Base-by-base conservation (phyloP, 2,329 filamentous ascomycete genomes). In the Hirsutella minnesotensis region DNA sequence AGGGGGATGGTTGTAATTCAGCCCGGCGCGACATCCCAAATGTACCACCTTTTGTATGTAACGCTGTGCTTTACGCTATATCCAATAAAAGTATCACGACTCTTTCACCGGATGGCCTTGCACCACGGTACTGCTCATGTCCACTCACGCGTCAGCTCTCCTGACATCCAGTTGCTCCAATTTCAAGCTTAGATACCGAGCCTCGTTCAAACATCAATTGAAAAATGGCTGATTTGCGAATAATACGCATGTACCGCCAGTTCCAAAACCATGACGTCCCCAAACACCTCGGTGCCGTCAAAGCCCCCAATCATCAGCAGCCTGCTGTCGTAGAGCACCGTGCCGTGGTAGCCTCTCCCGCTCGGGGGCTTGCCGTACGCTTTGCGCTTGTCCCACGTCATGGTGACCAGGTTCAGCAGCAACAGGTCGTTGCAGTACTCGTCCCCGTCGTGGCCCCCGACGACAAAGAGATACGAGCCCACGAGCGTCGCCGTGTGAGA, bases 181-280 rank as follows among this genome's bases (percentile, higher is more conserved):
- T n/a, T n/a, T n/a, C n/a, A n/a, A n/a, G n/a, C n/a, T n/a, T n/a
- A n/a, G n/a, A n/a, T n/a, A n/a, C n/a, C n/a, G 15, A 18, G 16
- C 9, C 15, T 10, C 15, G 15, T 20, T 55, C 47, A 81, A 46
- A 83, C 77, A 53, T 82, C 78, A 52, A 84, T 83, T 33, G 69
- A 78, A 51, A 83, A 84, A 59, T 83, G 79, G 56, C 78, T 82
- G 55, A 84, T 84, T 60, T 84, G 80, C 47, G 79, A 82, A 54
- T 83, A 84, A 56, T 84, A 84, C 31, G 79, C 75, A 58, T 83
- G 79, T 10, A 83, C 78, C 2, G 78, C 80, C 52, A 84, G 62
- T 62, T 84, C 80, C 43, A 84, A 61, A 5, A 82, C 68, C 67
- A 73, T 78, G 16, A 81, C 79, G 47, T 84, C 80, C 30, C 73